Conservation (phyloP, 257 asterid genomes). For the Linaria vulgaris region DNA sequence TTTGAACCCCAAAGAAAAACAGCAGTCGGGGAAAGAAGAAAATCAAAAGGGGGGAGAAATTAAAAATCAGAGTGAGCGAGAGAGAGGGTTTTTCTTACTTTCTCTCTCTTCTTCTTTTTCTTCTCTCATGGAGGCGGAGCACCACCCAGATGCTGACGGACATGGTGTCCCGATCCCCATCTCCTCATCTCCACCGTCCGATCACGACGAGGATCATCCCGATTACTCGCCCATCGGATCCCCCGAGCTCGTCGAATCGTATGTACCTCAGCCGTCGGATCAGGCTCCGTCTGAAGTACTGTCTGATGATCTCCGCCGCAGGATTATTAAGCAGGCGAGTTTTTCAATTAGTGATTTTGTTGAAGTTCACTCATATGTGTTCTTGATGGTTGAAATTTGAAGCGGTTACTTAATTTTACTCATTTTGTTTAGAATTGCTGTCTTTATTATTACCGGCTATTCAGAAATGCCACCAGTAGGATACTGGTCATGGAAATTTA, state of each 20-base stretch:
- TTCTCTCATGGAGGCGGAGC: conserved; percentile 60
- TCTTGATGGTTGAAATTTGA: no score
- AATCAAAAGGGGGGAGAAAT: conserved; percentile 31
- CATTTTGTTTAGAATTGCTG: no score
- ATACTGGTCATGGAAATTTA: no score
- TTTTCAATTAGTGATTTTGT: neutral
- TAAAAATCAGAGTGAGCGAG: conserved; percentile 27
- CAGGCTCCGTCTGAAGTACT: conserved; percentile 38
- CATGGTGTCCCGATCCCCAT: conserved; percentile 38
- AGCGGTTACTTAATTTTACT: no score
- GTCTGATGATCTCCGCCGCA: conserved; percentile 67
- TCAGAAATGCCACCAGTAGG: no score
- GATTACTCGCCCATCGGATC: conserved; percentile 67
- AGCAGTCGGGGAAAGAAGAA: neutral
- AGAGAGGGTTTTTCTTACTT: conserved; percentile 45
- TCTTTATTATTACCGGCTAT: no score
- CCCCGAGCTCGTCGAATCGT: conserved; percentile 48
- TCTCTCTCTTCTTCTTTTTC: conserved; percentile 41
- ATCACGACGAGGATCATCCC: conserved; percentile 44
- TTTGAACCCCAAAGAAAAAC: conserved; percentile 17
- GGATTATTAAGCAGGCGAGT: conserved; percentile 74
- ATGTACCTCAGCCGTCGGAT: conserved; percentile 40
- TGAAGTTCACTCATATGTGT: no score
- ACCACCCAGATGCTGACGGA: conserved; percentile 17
- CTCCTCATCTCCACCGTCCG: conserved; percentile 46